These are phyloP conservation scores for Guyanaporus albipodus DNA, from an alignment of 768 basidiomycete genomes.

Conservation along the genomic window DNA sequence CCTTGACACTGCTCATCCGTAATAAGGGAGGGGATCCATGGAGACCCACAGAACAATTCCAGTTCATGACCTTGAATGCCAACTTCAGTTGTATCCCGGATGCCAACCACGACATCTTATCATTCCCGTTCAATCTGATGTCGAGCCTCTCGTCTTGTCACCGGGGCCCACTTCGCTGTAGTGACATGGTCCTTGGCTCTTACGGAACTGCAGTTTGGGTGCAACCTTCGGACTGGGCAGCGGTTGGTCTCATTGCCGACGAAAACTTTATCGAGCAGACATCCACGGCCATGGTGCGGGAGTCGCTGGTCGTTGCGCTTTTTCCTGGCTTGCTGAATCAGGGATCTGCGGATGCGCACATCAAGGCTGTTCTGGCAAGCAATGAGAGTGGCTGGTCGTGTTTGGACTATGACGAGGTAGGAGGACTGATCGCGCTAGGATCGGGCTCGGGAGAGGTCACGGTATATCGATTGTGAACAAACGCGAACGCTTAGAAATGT, in stretches of 20 bases:
- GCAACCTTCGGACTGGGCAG: constrained; percentile 47
- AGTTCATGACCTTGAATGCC: constrained; percentile 46
- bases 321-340: constrained; percentile 42
- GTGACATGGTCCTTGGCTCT: constrained; percentile 48
- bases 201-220: constrained; percentile 63
- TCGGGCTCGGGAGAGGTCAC: constrained; percentile 45
- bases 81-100: constrained; percentile 17
- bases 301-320: constrained; percentile 44
- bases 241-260: constrained; percentile 35
- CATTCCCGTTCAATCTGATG: constrained; percentile 47
- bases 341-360: constrained; percentile 18
- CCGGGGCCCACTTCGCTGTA: constrained; percentile 53
- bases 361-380: constrained; percentile 35
- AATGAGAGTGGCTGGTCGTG: constrained; percentile 42
- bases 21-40: constrained; percentile 60
- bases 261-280: constrained; percentile 12
- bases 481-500: not conserved
- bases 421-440: constrained; percentile 51
- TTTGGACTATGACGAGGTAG: constrained; percentile 58
- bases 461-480: constrained; percentile 28
- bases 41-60: constrained; percentile 46
- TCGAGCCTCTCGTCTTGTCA: constrained; percentile 34
- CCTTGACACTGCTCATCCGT: constrained; percentile 52
- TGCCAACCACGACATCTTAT: constrained; percentile 20
- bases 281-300: constrained; percentile 22